These are phyloP conservation scores for Rubus idaeus DNA, from an alignment of 306 rosid genomes.

Conservation along the genomic window DNA sequence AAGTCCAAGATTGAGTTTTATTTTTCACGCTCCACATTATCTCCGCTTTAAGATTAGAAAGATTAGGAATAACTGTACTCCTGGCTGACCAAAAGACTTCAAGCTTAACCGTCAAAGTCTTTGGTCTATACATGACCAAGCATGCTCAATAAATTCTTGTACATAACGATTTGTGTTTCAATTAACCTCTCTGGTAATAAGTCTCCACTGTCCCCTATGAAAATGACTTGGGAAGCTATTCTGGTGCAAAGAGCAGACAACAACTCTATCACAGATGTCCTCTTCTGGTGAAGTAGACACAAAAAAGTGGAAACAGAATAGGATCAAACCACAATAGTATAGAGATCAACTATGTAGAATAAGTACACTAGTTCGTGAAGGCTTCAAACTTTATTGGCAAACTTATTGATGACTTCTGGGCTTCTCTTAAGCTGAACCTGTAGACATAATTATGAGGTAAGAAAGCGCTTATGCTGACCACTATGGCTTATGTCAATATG, in stretches of 20 bases:
- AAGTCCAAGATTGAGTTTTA: neutral
- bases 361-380: neutral
- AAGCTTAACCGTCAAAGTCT: constrained; percentile 28
- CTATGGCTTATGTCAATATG: constrained; percentile 8
- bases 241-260: constrained; percentile 30
- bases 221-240: constrained; percentile 19
- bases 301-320: constrained; percentile 23
- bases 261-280: constrained; percentile 19
- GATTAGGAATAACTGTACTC: constrained; percentile 13
- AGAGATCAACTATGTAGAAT: neutral
- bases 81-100: neutral
- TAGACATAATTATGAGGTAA: constrained; percentile 15
- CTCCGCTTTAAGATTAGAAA: neutral
- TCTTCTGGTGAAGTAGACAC: constrained; percentile 8
- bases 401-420: constrained; percentile 14
- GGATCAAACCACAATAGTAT: constrained; percentile 13
- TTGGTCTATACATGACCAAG: constrained; percentile 13
- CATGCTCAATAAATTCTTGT: neutral
- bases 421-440: neutral
- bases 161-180: neutral
- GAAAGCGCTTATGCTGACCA: constrained; percentile 3
- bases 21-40: neutral
- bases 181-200: neutral
- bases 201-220: constrained; percentile 37
- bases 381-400: constrained; percentile 7